phyloP scores from a whole-genome alignment of 768 basidiomycete genomes.

The Tricholoma furcatifolium region DNA sequence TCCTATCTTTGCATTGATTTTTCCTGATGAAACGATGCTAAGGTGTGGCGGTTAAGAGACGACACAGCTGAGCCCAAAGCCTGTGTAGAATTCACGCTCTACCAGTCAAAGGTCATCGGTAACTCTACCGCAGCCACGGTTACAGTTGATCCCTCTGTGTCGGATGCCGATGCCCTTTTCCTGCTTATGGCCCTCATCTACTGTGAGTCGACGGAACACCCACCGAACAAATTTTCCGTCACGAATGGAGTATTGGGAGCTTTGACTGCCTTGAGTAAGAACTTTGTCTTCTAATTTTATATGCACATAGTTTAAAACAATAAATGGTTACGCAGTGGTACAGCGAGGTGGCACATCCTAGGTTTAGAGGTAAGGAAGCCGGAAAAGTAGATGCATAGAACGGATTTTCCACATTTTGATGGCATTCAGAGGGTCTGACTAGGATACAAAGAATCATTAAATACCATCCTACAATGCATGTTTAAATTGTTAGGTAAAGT shows the following conservation, averaged over 20 bases:
- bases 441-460: no score
- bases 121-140: constrained; percentile 1
- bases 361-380: no score
- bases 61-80: background rate
- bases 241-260: background rate
- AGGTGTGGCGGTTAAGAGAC: constrained; percentile 6
- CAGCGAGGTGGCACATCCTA: no score
- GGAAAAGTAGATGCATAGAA: no score
- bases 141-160: background rate
- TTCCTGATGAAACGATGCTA: background rate
- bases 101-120: constrained; percentile 1
- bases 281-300: background rate
- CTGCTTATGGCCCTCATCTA: constrained; percentile 8
- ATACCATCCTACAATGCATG: no score
- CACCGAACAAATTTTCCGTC: background rate
- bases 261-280: background rate
- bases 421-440: no score
- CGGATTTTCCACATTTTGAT: no score
- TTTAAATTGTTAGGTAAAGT: no score
- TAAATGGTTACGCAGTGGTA: no score
- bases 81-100: constrained; percentile 4
- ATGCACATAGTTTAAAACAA: no score
- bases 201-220: constrained; percentile 8
- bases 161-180: constrained; percentile 2
- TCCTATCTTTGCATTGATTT: background rate